Base-by-base conservation (phyloP, 1,284 basidiomycete species). In the Rhodofomes roseus region DNA sequence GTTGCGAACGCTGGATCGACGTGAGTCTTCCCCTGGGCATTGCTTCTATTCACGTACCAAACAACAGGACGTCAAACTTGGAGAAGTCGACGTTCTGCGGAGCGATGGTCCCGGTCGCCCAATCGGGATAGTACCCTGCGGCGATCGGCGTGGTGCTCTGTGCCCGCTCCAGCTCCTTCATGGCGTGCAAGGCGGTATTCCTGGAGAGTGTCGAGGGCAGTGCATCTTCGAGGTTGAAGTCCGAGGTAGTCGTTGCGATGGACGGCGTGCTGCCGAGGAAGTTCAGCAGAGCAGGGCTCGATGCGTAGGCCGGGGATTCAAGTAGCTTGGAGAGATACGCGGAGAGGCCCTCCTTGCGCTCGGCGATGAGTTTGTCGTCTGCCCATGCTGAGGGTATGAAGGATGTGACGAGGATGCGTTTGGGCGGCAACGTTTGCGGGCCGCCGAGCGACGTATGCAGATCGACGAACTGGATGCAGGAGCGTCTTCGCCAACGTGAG, bases 21-120 rank as follows among this genome's bases (percentile, higher is more conserved):
- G 54, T 29, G 22, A 55, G 46, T 44, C n/a, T 18, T 48, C n/a
- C 14, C 12, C 2, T 40, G 20, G 39, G 2, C 41, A 5, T 20
- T 36, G 53, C n/a, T 27, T 44, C n/a, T n/a, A n/a, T n/a, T n/a
- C n/a, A n/a, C 71, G 29, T 62, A 79, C 78, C 79, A 66, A 85
- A 93, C 72, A 87, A 84, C 56, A 93, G 73, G 57, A 91, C 81
- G 71, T 92, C 87, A 64, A 89, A 89, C 66, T 85, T 82, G 61
- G 79, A 79, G 70, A 83, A 93, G 71, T 93, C 82, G 58, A 93
- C 73, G 8, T 74, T 73, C 71, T 87, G 83, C 2, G 90, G 89
- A 18, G 87, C 77, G 57, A 83, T 76, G 16, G 73, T 71, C 57
- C 74, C 75, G 1, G 77, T 78, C 16, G 81, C 79, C 91, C 91